These are phyloP conservation scores for Yarrowia sp. DNA, from an alignment of 805 yeast species.

Conservation along the genomic window DNA sequence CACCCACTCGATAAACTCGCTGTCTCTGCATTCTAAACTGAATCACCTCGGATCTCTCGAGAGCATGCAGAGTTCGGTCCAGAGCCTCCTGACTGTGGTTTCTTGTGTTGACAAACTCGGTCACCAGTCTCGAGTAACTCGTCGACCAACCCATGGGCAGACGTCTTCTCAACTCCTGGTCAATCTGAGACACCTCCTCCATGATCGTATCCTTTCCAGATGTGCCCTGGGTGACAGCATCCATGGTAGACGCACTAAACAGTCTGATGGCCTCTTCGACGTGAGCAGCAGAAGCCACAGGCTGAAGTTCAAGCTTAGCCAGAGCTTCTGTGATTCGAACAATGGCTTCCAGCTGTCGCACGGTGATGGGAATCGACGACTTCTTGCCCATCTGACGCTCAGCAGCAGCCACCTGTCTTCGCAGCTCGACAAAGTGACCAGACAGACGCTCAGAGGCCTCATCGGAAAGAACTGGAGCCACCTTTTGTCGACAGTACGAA, in stretches of 20 bases:
- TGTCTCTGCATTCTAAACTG: slow-evolving; percentile 88
- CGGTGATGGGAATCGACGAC: slow-evolving; percentile 95
- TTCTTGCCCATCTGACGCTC: slow-evolving; percentile 86
- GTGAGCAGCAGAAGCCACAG: slow-evolving; percentile 85
- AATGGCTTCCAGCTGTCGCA: slow-evolving; percentile 97
- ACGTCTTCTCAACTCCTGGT: slow-evolving; percentile 84
- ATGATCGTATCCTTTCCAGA: slow-evolving; percentile 63
- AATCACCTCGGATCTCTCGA: slow-evolving; percentile 88
- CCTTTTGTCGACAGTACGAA: slow-evolving; percentile 84
- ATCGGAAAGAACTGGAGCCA: slow-evolving; percentile 90
- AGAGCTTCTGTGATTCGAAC: slow-evolving; percentile 93
- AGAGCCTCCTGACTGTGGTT: slow-evolving; percentile 72
- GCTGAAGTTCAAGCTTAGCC: slow-evolving; percentile 83
- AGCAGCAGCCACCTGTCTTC: slow-evolving; percentile 79
- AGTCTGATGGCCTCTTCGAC: slow-evolving; percentile 95
- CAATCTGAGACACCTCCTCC: slow-evolving; percentile 78
- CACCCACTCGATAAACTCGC: slow-evolving; percentile 77
- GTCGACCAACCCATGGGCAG: slow-evolving; percentile 97
- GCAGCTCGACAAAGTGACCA: slow-evolving; percentile 88
- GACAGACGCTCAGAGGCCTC: slow-evolving; percentile 90
- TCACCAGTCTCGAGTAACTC: slow-evolving; percentile 78
- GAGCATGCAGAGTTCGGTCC: slow-evolving; percentile 78
- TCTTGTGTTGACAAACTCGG: slow-evolving; percentile 63
- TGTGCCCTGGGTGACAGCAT: slow-evolving; percentile 77
- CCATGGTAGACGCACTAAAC: slow-evolving; percentile 97